Conservation (phyloP, 2,329 filamentous ascomycete genomes). For the Aureobasidium leucospermi region DNA sequence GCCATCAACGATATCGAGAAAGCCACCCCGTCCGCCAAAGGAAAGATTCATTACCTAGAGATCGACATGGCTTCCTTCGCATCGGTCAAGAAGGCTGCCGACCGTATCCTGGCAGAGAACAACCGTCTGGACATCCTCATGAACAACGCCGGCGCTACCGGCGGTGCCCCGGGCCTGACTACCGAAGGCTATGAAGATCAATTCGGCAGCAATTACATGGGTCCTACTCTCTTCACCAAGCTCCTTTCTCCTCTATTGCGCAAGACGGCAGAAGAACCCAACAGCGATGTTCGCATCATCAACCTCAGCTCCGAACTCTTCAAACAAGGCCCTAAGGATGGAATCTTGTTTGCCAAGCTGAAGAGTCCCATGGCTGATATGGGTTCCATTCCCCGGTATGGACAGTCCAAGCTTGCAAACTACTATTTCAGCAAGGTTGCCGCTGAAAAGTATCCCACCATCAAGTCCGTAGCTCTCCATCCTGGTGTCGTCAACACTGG, state of each 20-base stretch:
- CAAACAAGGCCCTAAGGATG: conserved; percentile 16
- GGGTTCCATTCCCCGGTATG: conserved; percentile 32
- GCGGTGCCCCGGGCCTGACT: conserved; percentile 18
- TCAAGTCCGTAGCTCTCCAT: conserved; percentile 33
- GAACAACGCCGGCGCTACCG: conserved; percentile 27
- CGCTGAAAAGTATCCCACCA: conserved; percentile 30
- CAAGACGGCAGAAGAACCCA: conserved; percentile 19
- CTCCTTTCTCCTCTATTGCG: conserved; percentile 23
- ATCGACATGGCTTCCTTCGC: conserved; percentile 47
- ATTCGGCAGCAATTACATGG: conserved; percentile 29
- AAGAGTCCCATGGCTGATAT: conserved; percentile 19
- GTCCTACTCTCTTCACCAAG: conserved; percentile 27
- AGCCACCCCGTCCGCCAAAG: conserved; percentile 20
- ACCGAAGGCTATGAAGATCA: conserved; percentile 29
- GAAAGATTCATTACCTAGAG: conserved; percentile 36
- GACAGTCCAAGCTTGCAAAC: conserved; percentile 44
- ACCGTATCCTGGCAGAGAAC: conserved; percentile 26
- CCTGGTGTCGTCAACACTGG: conserved; percentile 36
- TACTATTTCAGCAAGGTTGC: conserved; percentile 38
- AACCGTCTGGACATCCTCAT: conserved; percentile 26
- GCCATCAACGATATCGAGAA: conserved; percentile 36
- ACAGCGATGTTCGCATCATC: conserved; percentile 24
- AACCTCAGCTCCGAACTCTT: conserved; percentile 24
- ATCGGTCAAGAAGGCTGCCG: conserved; percentile 40
- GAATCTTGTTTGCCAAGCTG: conserved; percentile 24